These are phyloP conservation scores for Carex littledalei DNA, from an alignment of 176 grass and related monocot genomes.

Conservation along the genomic window DNA sequence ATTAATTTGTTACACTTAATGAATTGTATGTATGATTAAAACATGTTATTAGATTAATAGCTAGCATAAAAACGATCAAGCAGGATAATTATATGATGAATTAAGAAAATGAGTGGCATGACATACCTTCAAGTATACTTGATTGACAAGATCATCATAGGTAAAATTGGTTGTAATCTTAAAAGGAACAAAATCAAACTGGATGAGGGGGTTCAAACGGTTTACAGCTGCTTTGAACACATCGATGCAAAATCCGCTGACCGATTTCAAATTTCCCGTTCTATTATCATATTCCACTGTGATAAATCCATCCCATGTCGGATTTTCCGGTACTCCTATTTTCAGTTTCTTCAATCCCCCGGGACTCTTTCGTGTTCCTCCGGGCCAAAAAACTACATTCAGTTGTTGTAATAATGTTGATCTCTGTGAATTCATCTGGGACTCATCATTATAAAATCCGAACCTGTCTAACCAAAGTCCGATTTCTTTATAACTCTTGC, in stretches of 20 bases:
- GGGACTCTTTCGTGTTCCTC: background rate
- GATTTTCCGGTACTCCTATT: slow-evolving; percentile 23
- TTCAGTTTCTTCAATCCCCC: slow-evolving; percentile 20
- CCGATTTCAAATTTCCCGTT: background rate
- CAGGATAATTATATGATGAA: background rate
- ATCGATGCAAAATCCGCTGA: slow-evolving; percentile 33
- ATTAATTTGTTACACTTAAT: too few species aligned
- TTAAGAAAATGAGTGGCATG: background rate
- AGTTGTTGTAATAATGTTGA: background rate
- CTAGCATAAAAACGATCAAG: background rate
- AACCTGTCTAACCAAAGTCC: slow-evolving; percentile 29
- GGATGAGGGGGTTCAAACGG: slow-evolving; percentile 10
- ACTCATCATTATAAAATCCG: slow-evolving; percentile 16
- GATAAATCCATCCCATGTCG: slow-evolving; percentile 8
- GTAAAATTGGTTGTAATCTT: background rate
- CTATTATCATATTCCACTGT: slow-evolving; percentile 9
- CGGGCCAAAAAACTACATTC: slow-evolving; percentile 23
- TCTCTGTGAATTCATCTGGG: background rate
- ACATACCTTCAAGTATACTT: slow-evolving; percentile 26
- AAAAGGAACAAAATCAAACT: slow-evolving; percentile 27
- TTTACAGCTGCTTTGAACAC: slow-evolving; percentile 19
- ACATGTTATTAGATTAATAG: background rate
- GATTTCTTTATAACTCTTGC: slow-evolving; percentile 29
- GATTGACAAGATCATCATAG: slow-evolving; percentile 27
- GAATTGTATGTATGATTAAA: too few species aligned